Conservation (phyloP, 345 rosid genomes). For the Moringa oleifera region DNA sequence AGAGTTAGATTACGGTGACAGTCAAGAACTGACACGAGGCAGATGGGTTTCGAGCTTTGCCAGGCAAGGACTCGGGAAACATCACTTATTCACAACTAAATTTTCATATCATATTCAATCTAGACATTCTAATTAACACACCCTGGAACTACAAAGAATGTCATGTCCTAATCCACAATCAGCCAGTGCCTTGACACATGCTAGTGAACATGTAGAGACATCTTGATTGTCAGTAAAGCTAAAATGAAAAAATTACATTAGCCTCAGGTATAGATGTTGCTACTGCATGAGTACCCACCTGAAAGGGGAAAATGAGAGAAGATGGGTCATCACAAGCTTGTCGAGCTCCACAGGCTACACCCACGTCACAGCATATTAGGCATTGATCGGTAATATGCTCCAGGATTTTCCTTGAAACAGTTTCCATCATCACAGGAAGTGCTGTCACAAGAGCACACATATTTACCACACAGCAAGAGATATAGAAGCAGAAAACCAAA, state of each 20-base stretch:
- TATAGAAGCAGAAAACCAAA: conserved; percentile 2
- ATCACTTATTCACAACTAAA: too few species aligned
- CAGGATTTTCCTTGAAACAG: conserved; percentile 61
- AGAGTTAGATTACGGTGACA: conserved; percentile 13
- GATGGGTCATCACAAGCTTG: conserved; percentile 91
- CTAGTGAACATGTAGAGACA: neutral
- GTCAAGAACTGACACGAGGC: neutral
- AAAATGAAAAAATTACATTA: neutral
- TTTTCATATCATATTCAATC: neutral
- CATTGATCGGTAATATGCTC: conserved; percentile 90
- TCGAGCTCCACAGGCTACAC: conserved; percentile 78
- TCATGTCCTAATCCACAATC: too few species aligned
- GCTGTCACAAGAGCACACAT: conserved; percentile 42
- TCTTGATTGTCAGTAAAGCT: neutral
- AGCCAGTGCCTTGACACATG: too few species aligned
- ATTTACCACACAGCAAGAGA: conserved; percentile 12
- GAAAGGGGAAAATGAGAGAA: conserved; percentile 89
- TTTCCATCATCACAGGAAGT: conserved; percentile 80
- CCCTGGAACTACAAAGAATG: too few species aligned
- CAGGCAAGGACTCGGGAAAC: neutral
- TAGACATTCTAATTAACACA: neutral
- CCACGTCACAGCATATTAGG: conserved; percentile 91
- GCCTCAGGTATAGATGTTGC: neutral
- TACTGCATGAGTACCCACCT: conserved; percentile 43
- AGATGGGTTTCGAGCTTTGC: neutral